A percentile compares a stretch with the other conserved stretches of the same genome.
These are phyloP conservation scores for Raddia distichophylla DNA, from an alignment of 176 grass and related monocot species.

Conservation along the genomic window DNA sequence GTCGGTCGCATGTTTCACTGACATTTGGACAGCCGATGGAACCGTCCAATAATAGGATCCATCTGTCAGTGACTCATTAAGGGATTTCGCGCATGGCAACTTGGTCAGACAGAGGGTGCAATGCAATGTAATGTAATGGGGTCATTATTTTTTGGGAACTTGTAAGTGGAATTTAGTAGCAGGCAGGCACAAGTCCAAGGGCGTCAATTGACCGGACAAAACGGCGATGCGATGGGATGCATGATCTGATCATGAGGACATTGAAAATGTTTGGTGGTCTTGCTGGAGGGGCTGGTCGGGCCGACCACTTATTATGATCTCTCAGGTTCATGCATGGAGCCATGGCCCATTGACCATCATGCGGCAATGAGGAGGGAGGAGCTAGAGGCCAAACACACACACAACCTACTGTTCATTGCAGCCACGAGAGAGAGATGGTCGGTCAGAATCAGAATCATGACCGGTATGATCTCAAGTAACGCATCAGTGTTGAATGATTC, in stretches of 20 bases:
- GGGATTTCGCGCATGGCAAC: neutral
- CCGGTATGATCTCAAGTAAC: neutral
- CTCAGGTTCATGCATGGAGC: slow-evolving; percentile 3
- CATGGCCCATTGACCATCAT: neutral
- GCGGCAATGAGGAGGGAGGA: neutral
- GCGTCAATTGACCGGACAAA: slow-evolving; percentile 37
- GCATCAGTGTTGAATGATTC: neutral
- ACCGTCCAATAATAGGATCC: no score
- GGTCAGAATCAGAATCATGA: neutral
- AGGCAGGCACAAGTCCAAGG: slow-evolving; percentile 17
- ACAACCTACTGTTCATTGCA: neutral
- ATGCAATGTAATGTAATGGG: neutral
- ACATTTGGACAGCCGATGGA: neutral
- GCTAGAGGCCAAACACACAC: neutral
- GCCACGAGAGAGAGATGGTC: neutral
- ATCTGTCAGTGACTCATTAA: neutral
- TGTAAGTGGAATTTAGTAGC: neutral
- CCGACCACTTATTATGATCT: neutral
- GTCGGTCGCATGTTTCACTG: neutral
- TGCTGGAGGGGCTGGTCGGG: slow-evolving; percentile 21
- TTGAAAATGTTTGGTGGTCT: slow-evolving; percentile 35
- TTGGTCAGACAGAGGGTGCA: neutral
- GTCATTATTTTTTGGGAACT: neutral
- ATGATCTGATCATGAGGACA: slow-evolving; percentile 39
- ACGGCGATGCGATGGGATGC: neutral